Percentiles rank a stretch among this genome's conserved stretches.
phyloP scores from a whole-genome alignment of 225 moss, liverwort and hornwort genomes.

The Anthoceros angustus region DNA sequence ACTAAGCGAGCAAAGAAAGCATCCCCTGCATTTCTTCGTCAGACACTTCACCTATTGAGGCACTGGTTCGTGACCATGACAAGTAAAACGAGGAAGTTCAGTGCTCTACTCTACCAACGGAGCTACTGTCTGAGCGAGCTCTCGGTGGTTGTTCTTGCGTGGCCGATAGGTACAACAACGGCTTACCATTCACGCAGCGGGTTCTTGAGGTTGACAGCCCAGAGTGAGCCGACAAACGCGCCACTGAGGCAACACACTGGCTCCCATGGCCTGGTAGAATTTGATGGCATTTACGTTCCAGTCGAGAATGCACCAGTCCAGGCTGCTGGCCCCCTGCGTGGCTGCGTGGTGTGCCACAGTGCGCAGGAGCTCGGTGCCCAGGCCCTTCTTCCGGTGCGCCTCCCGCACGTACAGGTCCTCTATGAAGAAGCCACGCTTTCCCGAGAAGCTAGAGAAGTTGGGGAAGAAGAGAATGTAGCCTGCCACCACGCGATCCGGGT shows the following conservation, averaged over 20 bases:
- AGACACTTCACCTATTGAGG: too few species aligned
- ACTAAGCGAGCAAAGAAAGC: too few species aligned
- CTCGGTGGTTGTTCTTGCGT: too few species aligned
- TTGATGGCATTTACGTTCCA: conserved; percentile 42
- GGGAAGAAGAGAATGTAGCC: conserved; percentile 43
- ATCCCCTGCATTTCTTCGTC: too few species aligned
- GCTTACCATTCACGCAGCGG: too few species aligned
- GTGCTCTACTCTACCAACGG: too few species aligned
- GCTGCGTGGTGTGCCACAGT: conserved; percentile 34
- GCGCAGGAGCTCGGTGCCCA: conserved; percentile 27
- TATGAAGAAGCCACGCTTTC: conserved; percentile 29
- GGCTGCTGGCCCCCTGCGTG: too few species aligned
- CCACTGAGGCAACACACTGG: conserved; percentile 31
- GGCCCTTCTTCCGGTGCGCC: conserved; percentile 30
- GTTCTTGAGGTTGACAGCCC: too few species aligned
- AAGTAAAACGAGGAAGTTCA: too few species aligned
- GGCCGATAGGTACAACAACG: too few species aligned
- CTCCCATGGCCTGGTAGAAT: conserved; percentile 32
- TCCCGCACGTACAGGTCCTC: conserved; percentile 36
- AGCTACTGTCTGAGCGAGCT: too few species aligned
- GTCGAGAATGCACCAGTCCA: conserved; percentile 40
- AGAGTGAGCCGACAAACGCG: conserved; percentile 29
- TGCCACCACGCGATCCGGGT: conserved; percentile 16
- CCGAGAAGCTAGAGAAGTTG: conserved; percentile 32
- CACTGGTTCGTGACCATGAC: too few species aligned